Base-by-base conservation (phyloP, 2,329 filamentous ascomycete genomes). In the Cladophialophora yegresii region DNA sequence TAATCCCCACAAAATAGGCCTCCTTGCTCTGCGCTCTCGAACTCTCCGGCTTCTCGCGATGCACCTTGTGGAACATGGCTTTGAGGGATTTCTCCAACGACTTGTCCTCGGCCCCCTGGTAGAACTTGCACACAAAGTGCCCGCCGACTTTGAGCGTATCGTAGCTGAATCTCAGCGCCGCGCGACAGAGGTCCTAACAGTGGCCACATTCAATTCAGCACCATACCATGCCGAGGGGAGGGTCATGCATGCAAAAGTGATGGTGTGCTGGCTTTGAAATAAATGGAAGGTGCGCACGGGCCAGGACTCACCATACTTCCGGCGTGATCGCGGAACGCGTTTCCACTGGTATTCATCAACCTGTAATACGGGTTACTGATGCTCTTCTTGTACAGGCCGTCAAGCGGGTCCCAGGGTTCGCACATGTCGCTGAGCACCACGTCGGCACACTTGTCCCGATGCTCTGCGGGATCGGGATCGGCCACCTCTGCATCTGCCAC, bases 331-430 rank as follows among this genome's bases (percentile, higher is more conserved):
- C 88, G 87, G 75, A 96, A 95, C 22, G 79, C 79, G 73, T 91
- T 89, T 62, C 95, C 95, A 79, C 90, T 96, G 72, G 93, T 97
- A 79, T 99, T 99, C 92, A 97, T 96, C 89, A 99, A 89, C 95
- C 95, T 99, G 84, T 80, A 77, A 87, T 96, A 95, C 70, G 92
- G 92, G 86, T 95, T 90, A 93, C 89, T 96, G 86, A 97, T 85
- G 82, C 88, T 96, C 81, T 87, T 92, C 82, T 90, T 89, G 81
- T 86, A 89, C 81, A 90, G 92, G 74, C 89, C 89, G 74, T 84
- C 83, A 59, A 85, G 90, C 81, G 91, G 90, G 73, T 87, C 83
- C 92, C 92, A 97, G 89, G 95, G 93, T 84, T 84, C 93, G 86
- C 88, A 99, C 95, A 99, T 99, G 85, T 99, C 95, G 87, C 92